Percentiles rank a stretch among this genome's conserved stretches.
These are phyloP conservation scores for Pinus tabuliformis DNA, from an alignment of 75 land plant species.

Conservation along the genomic window DNA sequence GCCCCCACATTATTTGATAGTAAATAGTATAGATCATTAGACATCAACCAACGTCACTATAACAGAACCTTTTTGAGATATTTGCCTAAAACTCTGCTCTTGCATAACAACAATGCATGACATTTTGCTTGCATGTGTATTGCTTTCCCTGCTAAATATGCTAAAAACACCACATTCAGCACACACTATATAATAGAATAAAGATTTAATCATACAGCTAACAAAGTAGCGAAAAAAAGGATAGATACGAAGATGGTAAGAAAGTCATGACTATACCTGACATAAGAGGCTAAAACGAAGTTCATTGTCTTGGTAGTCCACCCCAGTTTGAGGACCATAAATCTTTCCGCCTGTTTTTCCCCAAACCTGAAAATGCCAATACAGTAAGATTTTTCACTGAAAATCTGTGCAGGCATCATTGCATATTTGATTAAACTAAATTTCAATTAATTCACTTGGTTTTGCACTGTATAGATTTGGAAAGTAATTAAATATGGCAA, in stretches of 20 bases:
- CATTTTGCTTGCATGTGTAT: neutral
- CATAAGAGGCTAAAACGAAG: conserved; percentile 82
- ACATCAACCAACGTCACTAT: no score
- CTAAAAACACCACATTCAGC: conserved; percentile 5
- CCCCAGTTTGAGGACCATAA: conserved; percentile 85
- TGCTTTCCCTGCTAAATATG: neutral
- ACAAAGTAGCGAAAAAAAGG: no score
- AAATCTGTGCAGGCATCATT: neutral
- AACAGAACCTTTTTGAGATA: no score
- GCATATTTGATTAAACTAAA: neutral
- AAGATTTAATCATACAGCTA: no score
- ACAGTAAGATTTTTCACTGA: neutral
- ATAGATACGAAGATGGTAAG: neutral
- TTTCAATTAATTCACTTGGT: neutral
- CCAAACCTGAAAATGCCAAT: conserved; percentile 64
- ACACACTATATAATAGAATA: no score
- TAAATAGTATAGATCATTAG: no score
- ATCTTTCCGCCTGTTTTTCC: conserved; percentile 90
- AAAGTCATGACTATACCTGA: conserved; percentile 36
- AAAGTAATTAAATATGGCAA: neutral
- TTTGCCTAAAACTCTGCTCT: no score
- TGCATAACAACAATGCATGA: neutral
- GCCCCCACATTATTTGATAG: no score
- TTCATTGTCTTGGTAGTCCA: conserved; percentile 79
- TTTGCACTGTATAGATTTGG: neutral